phyloP scores from a whole-genome alignment of 371 early-diverging fungal genomes.

The Phascolomyces articulosus region DNA sequence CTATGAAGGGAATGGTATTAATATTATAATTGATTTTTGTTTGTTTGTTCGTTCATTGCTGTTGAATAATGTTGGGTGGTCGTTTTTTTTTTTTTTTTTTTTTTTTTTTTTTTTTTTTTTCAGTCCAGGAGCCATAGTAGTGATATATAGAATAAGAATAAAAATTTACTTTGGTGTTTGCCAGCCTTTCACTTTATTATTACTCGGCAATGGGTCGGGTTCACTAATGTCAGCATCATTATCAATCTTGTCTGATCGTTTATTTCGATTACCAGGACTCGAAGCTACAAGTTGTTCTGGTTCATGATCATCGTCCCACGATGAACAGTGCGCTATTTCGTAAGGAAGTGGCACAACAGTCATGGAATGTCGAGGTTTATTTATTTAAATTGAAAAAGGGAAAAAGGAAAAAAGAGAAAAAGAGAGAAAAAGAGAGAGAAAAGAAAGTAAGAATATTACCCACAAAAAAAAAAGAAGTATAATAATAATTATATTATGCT shows the following conservation, averaged over 20 bases:
- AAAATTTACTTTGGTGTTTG: constrained; percentile 48
- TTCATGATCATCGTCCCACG: constrained; percentile 46
- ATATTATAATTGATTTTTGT: neutral
- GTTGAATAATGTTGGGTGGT: no score
- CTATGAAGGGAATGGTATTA: constrained; percentile 47
- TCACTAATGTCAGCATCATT: constrained; percentile 19
- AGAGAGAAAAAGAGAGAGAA: constrained; percentile 13
- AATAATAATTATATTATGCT: neutral
- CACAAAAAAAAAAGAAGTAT: neutral
- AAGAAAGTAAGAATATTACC: no score
- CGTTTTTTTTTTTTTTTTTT: no score
- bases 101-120: no score
- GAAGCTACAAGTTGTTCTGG: constrained; percentile 43
- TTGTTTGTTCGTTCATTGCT: neutral
- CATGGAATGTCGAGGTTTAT: constrained; percentile 11
- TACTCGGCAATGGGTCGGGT: constrained; percentile 14
- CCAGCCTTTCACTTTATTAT: constrained; percentile 47
- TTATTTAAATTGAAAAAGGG: neutral
- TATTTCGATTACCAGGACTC: constrained; percentile 31
- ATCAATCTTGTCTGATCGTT: constrained; percentile 10
- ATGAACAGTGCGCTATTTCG: constrained; percentile 33
- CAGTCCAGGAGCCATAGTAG: no score
- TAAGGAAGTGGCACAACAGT: constrained; percentile 24
- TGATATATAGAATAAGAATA: no score
- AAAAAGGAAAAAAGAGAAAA: constrained; percentile 11